These are phyloP conservation scores for Globisporangium viniferum DNA, from an alignment of 352 stramenopile species.

Conservation along the genomic window DNA sequence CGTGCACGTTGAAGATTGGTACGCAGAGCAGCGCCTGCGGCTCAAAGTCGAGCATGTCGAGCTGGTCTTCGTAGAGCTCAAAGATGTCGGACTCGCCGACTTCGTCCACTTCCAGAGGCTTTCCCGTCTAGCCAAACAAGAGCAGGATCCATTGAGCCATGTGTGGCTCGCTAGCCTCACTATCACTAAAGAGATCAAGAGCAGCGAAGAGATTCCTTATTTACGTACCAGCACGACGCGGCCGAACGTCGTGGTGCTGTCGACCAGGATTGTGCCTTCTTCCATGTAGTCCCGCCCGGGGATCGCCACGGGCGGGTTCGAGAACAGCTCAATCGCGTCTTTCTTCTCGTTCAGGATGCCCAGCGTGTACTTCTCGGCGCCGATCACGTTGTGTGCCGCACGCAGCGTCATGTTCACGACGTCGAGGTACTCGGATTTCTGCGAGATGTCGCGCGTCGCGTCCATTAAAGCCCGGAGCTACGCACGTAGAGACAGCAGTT, in stretches of 20 bases:
- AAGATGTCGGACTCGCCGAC: constrained; percentile 48
- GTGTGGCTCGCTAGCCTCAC: background rate
- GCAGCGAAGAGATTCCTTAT: background rate
- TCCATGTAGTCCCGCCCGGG: constrained; percentile 49
- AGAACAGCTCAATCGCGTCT: constrained; percentile 56
- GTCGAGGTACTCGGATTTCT: constrained; percentile 46
- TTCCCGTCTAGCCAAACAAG: constrained; percentile 40
- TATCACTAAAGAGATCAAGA: background rate
- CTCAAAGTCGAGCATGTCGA: constrained; percentile 66
- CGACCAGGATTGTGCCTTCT: constrained; percentile 47
- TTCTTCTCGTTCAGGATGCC: constrained; percentile 66
- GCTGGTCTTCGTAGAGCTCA: constrained; percentile 63
- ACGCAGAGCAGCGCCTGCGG: constrained; percentile 51
- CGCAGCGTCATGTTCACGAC: constrained; percentile 56
- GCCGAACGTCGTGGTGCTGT: constrained; percentile 63
- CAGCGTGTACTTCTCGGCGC: constrained; percentile 56
- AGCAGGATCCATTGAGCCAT: background rate
- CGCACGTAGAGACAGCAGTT: background rate
- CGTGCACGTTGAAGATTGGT: constrained; percentile 65
- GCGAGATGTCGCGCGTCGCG: constrained; percentile 55
- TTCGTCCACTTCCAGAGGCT: constrained; percentile 45
- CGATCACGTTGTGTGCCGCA: constrained; percentile 43
- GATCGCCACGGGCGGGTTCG: constrained; percentile 49
- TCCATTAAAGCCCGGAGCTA: constrained; percentile 65
- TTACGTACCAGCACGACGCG: constrained; percentile 54